Conservation (phyloP, 2,329 filamentous ascomycete species). For the Alternaria sp. region DNA sequence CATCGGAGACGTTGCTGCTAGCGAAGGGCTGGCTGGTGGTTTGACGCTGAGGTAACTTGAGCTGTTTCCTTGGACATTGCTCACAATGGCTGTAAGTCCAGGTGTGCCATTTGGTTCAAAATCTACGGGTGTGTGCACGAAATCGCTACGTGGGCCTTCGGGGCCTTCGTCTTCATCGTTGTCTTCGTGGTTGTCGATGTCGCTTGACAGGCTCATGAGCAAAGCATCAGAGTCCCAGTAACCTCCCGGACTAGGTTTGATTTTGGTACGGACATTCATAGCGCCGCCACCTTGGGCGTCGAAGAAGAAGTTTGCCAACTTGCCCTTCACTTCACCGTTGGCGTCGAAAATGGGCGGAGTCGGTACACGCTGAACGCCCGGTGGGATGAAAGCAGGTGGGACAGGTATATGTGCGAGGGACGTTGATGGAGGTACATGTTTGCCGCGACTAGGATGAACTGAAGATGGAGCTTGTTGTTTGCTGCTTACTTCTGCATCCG, state of each 20-base stretch:
- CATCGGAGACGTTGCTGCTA: conserved; percentile 1
- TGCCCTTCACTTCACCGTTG: conserved; percentile 37
- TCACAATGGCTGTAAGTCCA: neutral
- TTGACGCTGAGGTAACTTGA: conserved; percentile 22
- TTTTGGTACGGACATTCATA: conserved; percentile 10
- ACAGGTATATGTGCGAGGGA: conserved; percentile 28
- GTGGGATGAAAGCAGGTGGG: conserved; percentile 39
- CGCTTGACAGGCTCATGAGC: conserved; percentile 42
- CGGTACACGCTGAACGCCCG: conserved; percentile 35
- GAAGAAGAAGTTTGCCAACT: conserved; percentile 48
- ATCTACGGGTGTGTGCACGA: neutral
- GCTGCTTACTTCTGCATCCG: conserved; percentile 12
- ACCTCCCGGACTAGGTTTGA: conserved; percentile 25
- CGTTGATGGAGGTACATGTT: neutral
- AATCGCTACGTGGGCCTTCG: conserved; percentile 18
- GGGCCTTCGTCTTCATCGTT: conserved; percentile 36
- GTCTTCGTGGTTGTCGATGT: conserved; percentile 20
- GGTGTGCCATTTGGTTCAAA: conserved; percentile 12
- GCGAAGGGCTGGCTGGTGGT: neutral
- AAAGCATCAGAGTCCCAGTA: conserved; percentile 50
- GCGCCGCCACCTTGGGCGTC: conserved; percentile 28
- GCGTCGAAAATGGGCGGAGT: conserved; percentile 40
- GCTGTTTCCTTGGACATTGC: neutral
- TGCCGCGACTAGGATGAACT: neutral
- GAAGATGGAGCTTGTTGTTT: conserved; percentile 9